These are phyloP conservation scores for Helotiales sp. DNA, from an alignment of 2,329 filamentous ascomycete genomes.

Conservation along the genomic window DNA sequence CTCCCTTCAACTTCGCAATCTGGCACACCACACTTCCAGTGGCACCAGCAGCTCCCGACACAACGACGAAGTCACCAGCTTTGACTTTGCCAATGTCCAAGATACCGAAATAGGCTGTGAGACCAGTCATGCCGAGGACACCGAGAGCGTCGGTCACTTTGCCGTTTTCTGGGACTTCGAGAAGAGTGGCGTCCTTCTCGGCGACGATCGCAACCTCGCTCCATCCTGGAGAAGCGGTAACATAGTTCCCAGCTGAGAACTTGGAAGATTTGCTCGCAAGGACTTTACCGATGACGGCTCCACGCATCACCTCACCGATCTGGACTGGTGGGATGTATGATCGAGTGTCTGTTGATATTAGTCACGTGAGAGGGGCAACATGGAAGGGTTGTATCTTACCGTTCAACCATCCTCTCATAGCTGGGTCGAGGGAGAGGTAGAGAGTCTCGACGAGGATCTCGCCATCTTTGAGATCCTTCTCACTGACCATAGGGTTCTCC, in stretches of 20 bases:
- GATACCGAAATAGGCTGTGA: conserved; percentile 81
- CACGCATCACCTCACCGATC: conserved; percentile 72
- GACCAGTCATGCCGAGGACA: conserved; percentile 66
- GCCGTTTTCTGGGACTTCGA: conserved; percentile 49
- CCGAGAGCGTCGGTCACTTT: conserved; percentile 64
- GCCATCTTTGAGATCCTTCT: conserved; percentile 62
- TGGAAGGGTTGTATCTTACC: conserved; percentile 30
- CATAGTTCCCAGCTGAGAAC: conserved; percentile 62
- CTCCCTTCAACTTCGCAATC: conserved; percentile 76
- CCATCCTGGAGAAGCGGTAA: conserved; percentile 65
- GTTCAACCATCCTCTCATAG: conserved; percentile 77
- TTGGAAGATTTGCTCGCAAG: conserved; percentile 61
- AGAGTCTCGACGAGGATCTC: conserved; percentile 64
- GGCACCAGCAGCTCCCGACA: conserved; percentile 78
- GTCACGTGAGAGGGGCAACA: conserved; percentile 18
- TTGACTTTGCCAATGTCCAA: conserved; percentile 70
- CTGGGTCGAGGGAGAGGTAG: conserved; percentile 74
- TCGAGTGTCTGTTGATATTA: conserved; percentile 47
- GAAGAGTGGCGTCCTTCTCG: conserved; percentile 54
- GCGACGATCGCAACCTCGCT: conserved; percentile 65
- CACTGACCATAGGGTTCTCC: conserved; percentile 51
- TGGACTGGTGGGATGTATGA: conserved; percentile 73
- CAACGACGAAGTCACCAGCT: conserved; percentile 74
- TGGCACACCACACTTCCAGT: conserved; percentile 79
- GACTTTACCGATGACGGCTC: conserved; percentile 63